These are phyloP conservation scores for Cerioporus squamosus DNA, from an alignment of 1,284 basidiomycete species.

Conservation along the genomic window DNA sequence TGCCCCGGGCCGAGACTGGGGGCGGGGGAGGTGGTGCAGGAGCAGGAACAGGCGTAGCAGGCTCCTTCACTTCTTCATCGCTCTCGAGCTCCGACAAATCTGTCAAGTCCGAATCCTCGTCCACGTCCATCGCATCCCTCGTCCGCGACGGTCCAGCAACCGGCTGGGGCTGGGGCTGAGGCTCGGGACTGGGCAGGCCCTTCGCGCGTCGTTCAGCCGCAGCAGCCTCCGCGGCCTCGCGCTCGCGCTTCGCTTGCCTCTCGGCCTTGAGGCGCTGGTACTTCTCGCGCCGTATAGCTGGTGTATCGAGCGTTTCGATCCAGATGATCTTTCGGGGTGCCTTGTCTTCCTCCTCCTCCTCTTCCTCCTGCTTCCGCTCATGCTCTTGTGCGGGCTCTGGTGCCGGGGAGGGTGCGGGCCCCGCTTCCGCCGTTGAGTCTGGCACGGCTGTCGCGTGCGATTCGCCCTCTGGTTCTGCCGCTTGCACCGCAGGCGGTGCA, in stretches of 20 bases:
- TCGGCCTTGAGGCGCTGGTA: conserved; percentile 50
- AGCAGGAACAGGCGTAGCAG: background rate
- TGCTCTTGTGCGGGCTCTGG: background rate
- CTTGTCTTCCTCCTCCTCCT: conserved; percentile 12
- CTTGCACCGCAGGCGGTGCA: too few relatives aligned
- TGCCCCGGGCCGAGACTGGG: background rate
- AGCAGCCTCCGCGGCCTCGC: conserved; percentile 13
- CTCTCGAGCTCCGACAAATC: conserved; percentile 13
- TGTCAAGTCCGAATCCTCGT: conserved; percentile 17
- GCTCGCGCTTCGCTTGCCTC: conserved; percentile 25
- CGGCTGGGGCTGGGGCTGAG: background rate
- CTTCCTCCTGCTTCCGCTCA: background rate
- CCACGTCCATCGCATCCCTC: conserved; percentile 7
- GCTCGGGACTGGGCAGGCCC: background rate
- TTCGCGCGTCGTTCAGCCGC: background rate
- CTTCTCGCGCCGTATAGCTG: conserved; percentile 63
- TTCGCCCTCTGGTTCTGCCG: too few relatives aligned
- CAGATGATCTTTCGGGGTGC: conserved; percentile 41
- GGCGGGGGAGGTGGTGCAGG: background rate
- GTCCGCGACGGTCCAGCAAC: conserved; percentile 8
- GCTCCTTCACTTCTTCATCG: conserved; percentile 2
- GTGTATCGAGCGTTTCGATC: conserved; percentile 73
- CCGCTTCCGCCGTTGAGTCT: too few relatives aligned
- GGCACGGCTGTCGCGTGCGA: too few relatives aligned
- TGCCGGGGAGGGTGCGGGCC: too few relatives aligned